Conservation (phyloP, 177 flowering plant species). For the Vitis hybrid region DNA sequence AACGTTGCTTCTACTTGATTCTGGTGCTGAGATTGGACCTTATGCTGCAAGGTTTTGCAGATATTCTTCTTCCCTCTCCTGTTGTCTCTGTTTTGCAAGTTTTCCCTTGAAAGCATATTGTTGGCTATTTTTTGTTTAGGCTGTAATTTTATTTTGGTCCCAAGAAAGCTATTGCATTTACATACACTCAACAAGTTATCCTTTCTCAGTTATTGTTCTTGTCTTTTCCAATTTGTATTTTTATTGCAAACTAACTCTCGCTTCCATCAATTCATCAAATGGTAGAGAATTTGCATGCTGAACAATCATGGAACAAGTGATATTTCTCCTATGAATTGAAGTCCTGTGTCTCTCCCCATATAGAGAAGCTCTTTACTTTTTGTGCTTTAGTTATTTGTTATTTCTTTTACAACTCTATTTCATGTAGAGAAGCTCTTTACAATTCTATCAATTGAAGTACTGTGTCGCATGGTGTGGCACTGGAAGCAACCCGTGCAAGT, state of each 20-base stretch:
- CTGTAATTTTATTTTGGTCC: no score
- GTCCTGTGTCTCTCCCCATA: not conserved
- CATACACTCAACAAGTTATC: not conserved
- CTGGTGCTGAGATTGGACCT: not conserved
- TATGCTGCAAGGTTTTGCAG: not conserved
- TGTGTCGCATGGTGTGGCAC: no score
- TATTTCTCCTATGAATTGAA: not conserved
- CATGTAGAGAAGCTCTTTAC: not conserved
- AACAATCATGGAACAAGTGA: not conserved
- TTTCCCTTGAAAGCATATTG: not conserved
- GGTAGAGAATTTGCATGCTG: not conserved
- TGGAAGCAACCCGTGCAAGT: no score
- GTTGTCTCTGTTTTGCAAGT: not conserved
- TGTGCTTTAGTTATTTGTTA: no score
- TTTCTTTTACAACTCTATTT: not conserved
- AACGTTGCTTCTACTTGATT: slow-evolving; percentile 22
- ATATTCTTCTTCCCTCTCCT: not conserved
- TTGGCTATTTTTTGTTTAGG: not conserved
- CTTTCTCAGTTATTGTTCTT: not conserved
- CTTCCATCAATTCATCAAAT: no score
- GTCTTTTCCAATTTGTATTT: no score
- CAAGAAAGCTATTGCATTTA: not conserved
- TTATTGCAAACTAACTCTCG: no score
- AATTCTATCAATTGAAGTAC: no score
- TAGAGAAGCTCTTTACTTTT: no score